Percentiles rank a stretch among this genome's conserved stretches.
Conservation (phyloP, 129 eudicot genomes). For the Saposhnikovia divaricata region DNA sequence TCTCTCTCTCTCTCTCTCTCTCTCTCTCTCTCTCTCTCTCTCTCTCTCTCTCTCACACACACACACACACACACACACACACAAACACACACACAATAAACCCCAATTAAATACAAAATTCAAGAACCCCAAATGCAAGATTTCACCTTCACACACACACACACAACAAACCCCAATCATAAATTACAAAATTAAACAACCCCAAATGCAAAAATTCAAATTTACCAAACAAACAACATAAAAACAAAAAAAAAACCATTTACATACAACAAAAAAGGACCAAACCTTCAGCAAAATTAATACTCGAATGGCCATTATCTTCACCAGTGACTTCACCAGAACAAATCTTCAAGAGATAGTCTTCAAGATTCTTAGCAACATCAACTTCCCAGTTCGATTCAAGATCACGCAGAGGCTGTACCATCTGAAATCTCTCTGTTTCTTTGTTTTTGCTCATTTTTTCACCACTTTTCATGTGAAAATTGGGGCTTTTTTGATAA, state of each 20-base stretch:
- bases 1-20: too few species aligned
- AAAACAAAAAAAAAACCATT: neutral
- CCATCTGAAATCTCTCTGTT: slow-evolving; percentile 37
- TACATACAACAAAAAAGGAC: neutral
- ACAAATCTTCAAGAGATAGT: slow-evolving; percentile 78
- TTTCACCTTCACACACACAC: too few species aligned
- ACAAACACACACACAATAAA: too few species aligned
- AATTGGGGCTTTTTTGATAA: neutral
- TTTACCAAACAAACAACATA: too few species aligned
- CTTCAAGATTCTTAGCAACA: slow-evolving; percentile 78
- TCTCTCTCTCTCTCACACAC: too few species aligned
- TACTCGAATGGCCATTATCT: slow-evolving; percentile 36
- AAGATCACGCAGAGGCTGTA: slow-evolving; percentile 77
- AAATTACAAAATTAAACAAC: neutral
- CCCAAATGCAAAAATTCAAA: neutral
- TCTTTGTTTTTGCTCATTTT: slow-evolving; percentile 42
- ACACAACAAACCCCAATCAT: too few species aligned
- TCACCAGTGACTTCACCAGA: slow-evolving; percentile 64
- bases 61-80: neutral
- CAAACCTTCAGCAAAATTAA: slow-evolving; percentile 89
- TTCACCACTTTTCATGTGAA: neutral
- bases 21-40: too few species aligned
- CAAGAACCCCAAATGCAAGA: neutral
- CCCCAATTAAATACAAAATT: neutral
- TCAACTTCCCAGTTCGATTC: slow-evolving; percentile 90